Evolutionary conservation across 306 rosid genomes (phyloP), one percentile per base, ranked within the genome.

Genomic region (Prunus dulcis): DNA sequence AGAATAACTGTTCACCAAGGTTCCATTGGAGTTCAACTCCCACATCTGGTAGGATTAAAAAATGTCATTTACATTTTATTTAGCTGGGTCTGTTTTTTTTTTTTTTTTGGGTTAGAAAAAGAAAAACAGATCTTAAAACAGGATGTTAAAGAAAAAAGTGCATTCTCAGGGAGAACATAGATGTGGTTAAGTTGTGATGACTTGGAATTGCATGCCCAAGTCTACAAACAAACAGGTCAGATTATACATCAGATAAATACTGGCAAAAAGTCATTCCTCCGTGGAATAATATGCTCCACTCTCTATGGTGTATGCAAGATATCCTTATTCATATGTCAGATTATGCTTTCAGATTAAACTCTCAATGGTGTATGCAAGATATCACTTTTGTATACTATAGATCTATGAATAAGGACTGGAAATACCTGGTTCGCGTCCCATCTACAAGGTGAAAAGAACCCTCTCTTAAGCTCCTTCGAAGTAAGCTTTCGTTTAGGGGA

Each of bases 381-480:
- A 73, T 73, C 46, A 60, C 23, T 15, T 43, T 1, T 43, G 43
- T 45, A 60, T 18, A 20, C 23, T n/a, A 15, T 28, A 71, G 6
- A 43, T 15, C 11, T 57, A 72, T 20, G 76, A 22, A 38, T 41
- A 3, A 5, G 56, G 67, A 57, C 19, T 4, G 3, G 14, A 25
- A 68, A 25, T 84, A 89, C 99, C 99, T 95, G 99, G 78, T 92
- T 95, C 45, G 89, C 82, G 64, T 89, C 88, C 83, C 79, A 15
- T 76, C 53, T 81, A 79, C 97, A 92, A 46, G 97, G 90, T 49
- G 90, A 89, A 86, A 92, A 88, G 74, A 95, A 79, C 49, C 83
- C 90, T 84, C 87, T 79, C 80, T 55, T 75, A 66, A 66, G 46
- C 75, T 89, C 96, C 69, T 82, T 88, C 5, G 96, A 84, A 25